These are phyloP conservation scores for Lumnitzera littorea DNA, from an alignment of 345 rosid species.

Conservation along the genomic window DNA sequence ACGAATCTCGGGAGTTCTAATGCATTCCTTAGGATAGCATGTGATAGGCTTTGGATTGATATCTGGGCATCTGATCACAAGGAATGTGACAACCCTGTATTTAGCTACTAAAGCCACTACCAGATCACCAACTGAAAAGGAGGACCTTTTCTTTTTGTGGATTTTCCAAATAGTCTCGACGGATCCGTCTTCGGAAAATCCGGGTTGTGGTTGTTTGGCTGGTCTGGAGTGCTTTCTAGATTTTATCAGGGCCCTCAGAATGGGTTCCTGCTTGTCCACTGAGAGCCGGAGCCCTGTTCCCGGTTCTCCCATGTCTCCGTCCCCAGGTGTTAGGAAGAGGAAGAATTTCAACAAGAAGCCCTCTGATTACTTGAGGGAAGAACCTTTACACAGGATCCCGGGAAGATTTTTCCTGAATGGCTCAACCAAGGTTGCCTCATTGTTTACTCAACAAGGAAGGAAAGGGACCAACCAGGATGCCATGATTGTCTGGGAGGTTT, in stretches of 20 bases:
- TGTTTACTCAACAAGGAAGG: conserved; percentile 90
- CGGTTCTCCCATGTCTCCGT: conserved; percentile 75
- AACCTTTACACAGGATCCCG: conserved; percentile 61
- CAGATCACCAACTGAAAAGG: too few species aligned
- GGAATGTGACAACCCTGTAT: too few species aligned
- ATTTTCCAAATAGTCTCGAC: conserved; percentile 22
- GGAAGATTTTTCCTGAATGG: conserved; percentile 85
- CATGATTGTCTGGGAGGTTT: conserved; percentile 99
- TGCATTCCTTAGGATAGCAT: too few species aligned
- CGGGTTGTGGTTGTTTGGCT: conserved; percentile 52
- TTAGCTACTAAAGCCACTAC: too few species aligned
- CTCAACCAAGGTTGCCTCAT: conserved; percentile 69
- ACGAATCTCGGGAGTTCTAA: too few species aligned
- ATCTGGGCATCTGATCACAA: too few species aligned
- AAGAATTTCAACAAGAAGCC: conserved; percentile 53
- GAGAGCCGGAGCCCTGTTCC: conserved; percentile 91
- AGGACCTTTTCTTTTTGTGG: background rate
- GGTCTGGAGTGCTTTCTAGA: conserved; percentile 93
- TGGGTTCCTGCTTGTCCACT: conserved; percentile 99
- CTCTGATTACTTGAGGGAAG: conserved; percentile 58
- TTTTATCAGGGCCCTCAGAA: conserved; percentile 97
- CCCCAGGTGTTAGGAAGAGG: conserved; percentile 50
- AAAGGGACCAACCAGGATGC: conserved; percentile 99
- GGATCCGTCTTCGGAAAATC: conserved; percentile 54
- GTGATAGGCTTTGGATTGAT: too few species aligned